Evolutionary conservation across 208 protist genomes (phyloP), one percentile per base, ranked within the genome.

Genomic region (Acanthamoeba triangularis): DNA sequence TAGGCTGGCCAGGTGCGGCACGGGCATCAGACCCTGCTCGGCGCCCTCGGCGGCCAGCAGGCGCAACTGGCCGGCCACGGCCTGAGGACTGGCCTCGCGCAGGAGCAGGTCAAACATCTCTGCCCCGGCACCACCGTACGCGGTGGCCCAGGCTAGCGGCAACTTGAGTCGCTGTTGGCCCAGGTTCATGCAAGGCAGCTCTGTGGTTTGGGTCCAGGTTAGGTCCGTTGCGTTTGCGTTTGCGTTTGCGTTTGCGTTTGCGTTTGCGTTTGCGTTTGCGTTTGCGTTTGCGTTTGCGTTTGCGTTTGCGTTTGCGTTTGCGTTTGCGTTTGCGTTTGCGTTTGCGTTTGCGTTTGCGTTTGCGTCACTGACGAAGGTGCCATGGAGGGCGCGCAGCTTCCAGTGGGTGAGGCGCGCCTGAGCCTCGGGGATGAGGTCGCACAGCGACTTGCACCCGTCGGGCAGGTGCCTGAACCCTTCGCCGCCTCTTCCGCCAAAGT

Each of bases 341-440:
- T 65, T n/a, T 65, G 6, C 1, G 6, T 65, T 28, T 28, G 20
- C 25, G 20, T 65, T 28, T 65, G 20, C 25, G 20, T 65, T 28
- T 65, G 20, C 25, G 25, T 65, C 2, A 69, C 13, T 49, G 37
- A 49, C 47, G 44, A 85, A 85, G 6, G 76, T 85, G 35, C 76
- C 76, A 41, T 85, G 47, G 16, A 85, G 76, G 6, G 11, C n/a
- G 23, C 76, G 76, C 41, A 85, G 76, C 44, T 85, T 85, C 44
- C 44, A 33, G 47, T 85, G 44, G 47, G 6, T 56, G 41, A 85
- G 76, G 5, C 30, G 44, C 10, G 6, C 76, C 47, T 85, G 76
- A 10, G 52, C 44, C 25, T 85, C 76, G 76, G 76, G 16, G 76
- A 59, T 85, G 3, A 85, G 76, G 7, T 85, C 76, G 76, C 56